Evolutionary conservation across 1,139 yeast species (phyloP).

Genomic region (Arxiozyma slooffiae): DNA sequence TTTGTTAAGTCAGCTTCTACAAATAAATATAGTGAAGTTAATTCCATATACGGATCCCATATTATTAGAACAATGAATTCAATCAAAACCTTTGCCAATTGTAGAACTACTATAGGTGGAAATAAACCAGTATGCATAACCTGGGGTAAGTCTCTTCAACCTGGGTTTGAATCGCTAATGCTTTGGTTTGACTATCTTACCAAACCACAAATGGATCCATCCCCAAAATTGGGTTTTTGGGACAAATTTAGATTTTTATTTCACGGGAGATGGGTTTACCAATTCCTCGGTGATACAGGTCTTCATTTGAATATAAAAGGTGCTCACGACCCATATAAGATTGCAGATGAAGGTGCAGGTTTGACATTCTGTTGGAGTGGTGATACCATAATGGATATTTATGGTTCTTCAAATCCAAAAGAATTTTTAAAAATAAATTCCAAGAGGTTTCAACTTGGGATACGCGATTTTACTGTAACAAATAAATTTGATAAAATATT

Average conservation of each 20-base stretch:
- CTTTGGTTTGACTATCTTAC: constrained; percentile 69
- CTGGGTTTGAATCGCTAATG: constrained; percentile 70
- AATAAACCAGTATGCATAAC: constrained; percentile 55
- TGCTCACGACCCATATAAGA: constrained; percentile 59
- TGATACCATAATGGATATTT: constrained; percentile 49
- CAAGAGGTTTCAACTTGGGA: constrained; percentile 55
- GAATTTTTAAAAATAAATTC: constrained; percentile 56
- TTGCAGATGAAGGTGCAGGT: constrained; percentile 65
- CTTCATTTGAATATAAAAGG: constrained; percentile 36
- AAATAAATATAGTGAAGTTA: constrained; percentile 31
- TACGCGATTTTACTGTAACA: constrained; percentile 31
- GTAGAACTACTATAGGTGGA: constrained; percentile 45
- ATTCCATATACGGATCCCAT: constrained; percentile 50
- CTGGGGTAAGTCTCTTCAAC: constrained; percentile 77
- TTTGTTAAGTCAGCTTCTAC: constrained; percentile 35
- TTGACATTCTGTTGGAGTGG: constrained; percentile 72
- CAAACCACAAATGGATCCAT: constrained; percentile 68
- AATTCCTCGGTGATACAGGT: constrained; percentile 32
- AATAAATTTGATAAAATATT: constrained; percentile 35
- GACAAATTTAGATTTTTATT: constrained; percentile 48
- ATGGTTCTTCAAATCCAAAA: constrained; percentile 48
- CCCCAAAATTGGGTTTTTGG: constrained; percentile 72
- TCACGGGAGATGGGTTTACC: constrained; percentile 42
- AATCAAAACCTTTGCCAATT: constrained; percentile 57
- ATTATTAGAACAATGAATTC: constrained; percentile 45